Percentiles rank a stretch among this genome's conserved stretches.
phyloP scores from a whole-genome alignment of 441 rosid species.

The Raphanus hybrid region DNA sequence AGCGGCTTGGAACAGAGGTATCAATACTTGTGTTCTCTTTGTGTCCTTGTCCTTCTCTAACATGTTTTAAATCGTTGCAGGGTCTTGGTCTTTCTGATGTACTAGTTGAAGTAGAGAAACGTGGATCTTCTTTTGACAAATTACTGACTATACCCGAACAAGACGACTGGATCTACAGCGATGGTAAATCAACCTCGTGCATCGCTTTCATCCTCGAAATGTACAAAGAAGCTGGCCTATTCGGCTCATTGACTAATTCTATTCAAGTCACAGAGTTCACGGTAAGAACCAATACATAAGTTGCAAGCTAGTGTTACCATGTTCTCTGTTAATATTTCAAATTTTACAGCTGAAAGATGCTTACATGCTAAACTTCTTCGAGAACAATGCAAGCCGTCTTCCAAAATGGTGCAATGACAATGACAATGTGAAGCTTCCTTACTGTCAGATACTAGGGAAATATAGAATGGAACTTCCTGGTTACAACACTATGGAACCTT shows the following conservation, averaged over 20 bases:
- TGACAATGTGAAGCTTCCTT: too few relatives aligned
- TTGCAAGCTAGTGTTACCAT: neutral
- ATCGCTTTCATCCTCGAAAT: slow-evolving; percentile 80
- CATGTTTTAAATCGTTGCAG: slow-evolving; percentile 42
- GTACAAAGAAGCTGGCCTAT: slow-evolving; percentile 89
- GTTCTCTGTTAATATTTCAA: neutral
- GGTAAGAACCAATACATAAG: slow-evolving; percentile 46
- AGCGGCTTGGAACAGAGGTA: too few relatives aligned
- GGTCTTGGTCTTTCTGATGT: slow-evolving; percentile 69
- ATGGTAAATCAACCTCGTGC: slow-evolving; percentile 88
- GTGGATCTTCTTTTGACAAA: slow-evolving; percentile 74
- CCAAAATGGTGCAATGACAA: too few relatives aligned
- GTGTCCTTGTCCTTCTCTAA: neutral
- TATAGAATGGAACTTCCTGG: too few relatives aligned
- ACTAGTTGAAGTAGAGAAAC: slow-evolving; percentile 76
- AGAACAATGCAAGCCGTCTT: too few relatives aligned
- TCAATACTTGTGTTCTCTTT: neutral
- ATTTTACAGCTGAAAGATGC: too few relatives aligned
- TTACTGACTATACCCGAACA: slow-evolving; percentile 77
- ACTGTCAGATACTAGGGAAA: too few relatives aligned
- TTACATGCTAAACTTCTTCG: too few relatives aligned
- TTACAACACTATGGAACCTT: too few relatives aligned
- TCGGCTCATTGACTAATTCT: slow-evolving; percentile 57
- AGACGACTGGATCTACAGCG: slow-evolving; percentile 81
- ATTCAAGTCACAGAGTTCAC: slow-evolving; percentile 92